Conservation (phyloP, 305 asterid species). For the Fraxinus sp. region DNA sequence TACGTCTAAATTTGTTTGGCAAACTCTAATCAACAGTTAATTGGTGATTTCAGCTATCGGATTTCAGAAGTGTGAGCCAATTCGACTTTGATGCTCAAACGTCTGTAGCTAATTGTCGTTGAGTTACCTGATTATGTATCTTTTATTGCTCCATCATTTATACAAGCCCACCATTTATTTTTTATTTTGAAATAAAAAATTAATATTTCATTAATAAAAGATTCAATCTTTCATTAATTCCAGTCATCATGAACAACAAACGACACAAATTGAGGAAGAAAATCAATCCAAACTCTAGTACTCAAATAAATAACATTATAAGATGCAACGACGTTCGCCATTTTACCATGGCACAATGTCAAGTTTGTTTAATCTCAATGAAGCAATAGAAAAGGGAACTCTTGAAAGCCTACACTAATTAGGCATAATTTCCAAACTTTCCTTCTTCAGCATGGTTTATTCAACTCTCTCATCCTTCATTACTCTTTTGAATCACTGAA, state of each 20-base stretch:
- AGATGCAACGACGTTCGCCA: too few relatives aligned
- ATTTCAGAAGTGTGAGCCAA: not conserved
- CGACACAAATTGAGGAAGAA: too few relatives aligned
- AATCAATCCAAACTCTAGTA: too few relatives aligned
- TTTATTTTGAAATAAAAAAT: too few relatives aligned
- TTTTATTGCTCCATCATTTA: not conserved
- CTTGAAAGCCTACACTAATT: conserved; percentile 7
- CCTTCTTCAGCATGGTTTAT: not conserved
- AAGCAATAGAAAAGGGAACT: not conserved
- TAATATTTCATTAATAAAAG: too few relatives aligned
- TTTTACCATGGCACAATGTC: not conserved
- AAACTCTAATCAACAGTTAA: not conserved
- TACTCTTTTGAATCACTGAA: not conserved
- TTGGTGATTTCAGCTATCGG: not conserved
- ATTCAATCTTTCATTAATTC: too few relatives aligned
- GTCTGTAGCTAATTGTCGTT: not conserved
- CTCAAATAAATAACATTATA: too few relatives aligned
- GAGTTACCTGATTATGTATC: not conserved
- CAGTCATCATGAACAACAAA: too few relatives aligned
- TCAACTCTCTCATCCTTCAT: conserved; percentile 22
- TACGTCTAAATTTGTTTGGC: not conserved
- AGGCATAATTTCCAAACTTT: conserved; percentile 16
- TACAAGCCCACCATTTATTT: too few relatives aligned
- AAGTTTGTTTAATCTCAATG: not conserved
- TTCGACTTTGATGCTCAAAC: not conserved